Percentiles rank a stretch among this genome's conserved stretches.
These are phyloP conservation scores for Ogataea haglerorum DNA, from an alignment of 805 yeast species.

Conservation along the genomic window DNA sequence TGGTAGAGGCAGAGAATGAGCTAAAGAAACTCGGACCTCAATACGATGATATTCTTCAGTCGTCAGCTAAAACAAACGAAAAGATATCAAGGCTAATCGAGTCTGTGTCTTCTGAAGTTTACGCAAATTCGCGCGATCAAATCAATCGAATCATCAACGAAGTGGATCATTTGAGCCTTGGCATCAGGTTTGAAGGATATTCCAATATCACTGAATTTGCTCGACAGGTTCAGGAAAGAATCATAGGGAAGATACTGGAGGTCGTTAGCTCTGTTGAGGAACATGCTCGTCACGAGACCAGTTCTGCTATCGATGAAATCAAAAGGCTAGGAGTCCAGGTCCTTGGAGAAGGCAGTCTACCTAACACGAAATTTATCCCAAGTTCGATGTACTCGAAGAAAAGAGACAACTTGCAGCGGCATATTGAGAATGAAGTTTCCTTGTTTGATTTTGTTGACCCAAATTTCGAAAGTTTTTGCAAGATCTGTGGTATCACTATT, in stretches of 20 bases:
- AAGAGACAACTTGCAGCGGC: slow-evolving; percentile 57
- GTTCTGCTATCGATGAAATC: slow-evolving; percentile 57
- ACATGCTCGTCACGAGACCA: slow-evolving; percentile 61
- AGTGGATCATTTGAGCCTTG: slow-evolving; percentile 30
- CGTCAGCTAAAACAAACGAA: slow-evolving; percentile 54
- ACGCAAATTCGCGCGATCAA: slow-evolving; percentile 54
- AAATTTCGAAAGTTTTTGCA: slow-evolving; percentile 54
- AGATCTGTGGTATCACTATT: slow-evolving; percentile 32
- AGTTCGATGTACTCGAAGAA: slow-evolving; percentile 80
- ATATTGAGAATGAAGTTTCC: slow-evolving; percentile 57
- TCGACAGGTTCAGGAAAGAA: slow-evolving; percentile 58
- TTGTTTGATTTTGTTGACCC: slow-evolving; percentile 80
- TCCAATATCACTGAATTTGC: slow-evolving; percentile 69
- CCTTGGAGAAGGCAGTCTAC: slow-evolving; percentile 60
- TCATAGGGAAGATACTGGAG: slow-evolving; percentile 62
- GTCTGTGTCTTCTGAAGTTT: slow-evolving; percentile 50
- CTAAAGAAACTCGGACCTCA: slow-evolving; percentile 61
- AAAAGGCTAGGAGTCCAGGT: slow-evolving; percentile 57
- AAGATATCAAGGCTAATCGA: slow-evolving; percentile 64
- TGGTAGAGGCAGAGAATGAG: slow-evolving; percentile 43
- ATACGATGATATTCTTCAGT: slow-evolving; percentile 49
- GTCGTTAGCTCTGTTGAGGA: slow-evolving; percentile 65
- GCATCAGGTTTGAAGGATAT: slow-evolving; percentile 57
- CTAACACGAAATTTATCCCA: slow-evolving; percentile 62
- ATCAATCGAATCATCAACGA: slow-evolving; percentile 50